Conservation (phyloP, 2,329 filamentous ascomycete species). For the Hypomyces rosellus region DNA sequence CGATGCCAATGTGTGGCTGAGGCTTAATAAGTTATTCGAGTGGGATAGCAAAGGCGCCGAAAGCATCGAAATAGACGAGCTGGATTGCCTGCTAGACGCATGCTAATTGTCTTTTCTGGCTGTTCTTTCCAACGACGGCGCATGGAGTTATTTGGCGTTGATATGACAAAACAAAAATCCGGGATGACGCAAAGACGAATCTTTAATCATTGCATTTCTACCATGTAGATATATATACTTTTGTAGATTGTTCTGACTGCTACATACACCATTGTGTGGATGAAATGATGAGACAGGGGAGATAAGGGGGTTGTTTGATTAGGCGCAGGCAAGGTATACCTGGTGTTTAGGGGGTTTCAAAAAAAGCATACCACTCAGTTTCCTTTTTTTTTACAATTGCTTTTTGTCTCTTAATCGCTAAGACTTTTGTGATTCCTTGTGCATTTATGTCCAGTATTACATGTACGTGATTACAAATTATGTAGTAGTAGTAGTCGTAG, state of each 20-base stretch:
- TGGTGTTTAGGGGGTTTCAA: slow-evolving; percentile 4
- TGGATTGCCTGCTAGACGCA: slow-evolving; percentile 77
- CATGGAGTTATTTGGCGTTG: slow-evolving; percentile 7
- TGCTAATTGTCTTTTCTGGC: slow-evolving; percentile 42
- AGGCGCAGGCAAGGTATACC: background rate
- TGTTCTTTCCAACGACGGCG: slow-evolving; percentile 5
- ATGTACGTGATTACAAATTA: too few relatives aligned
- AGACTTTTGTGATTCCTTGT: background rate
- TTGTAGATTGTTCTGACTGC: slow-evolving; percentile 21
- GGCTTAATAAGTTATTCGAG: slow-evolving; percentile 36
- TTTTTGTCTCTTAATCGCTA: background rate
- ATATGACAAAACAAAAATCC: slow-evolving; percentile 5
- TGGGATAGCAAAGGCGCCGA: slow-evolving; percentile 69
- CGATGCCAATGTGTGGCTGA: slow-evolving; percentile 34
- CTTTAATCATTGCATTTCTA: slow-evolving; percentile 15
- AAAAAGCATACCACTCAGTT: slow-evolving; percentile 14
- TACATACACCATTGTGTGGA: slow-evolving; percentile 14
- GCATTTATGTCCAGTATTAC: background rate
- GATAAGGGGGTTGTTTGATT: slow-evolving; percentile 1
- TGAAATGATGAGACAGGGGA: slow-evolving; percentile 10
- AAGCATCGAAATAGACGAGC: slow-evolving; percentile 84
- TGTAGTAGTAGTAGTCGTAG: too few relatives aligned
- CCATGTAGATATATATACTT: slow-evolving; percentile 26
- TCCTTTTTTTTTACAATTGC: background rate
- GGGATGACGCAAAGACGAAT: slow-evolving; percentile 6